A percentile compares a stretch with the other conserved stretches of the same genome.
These are phyloP conservation scores for Echites panduratus DNA, from an alignment of 257 asterid species.

Conservation along the genomic window DNA sequence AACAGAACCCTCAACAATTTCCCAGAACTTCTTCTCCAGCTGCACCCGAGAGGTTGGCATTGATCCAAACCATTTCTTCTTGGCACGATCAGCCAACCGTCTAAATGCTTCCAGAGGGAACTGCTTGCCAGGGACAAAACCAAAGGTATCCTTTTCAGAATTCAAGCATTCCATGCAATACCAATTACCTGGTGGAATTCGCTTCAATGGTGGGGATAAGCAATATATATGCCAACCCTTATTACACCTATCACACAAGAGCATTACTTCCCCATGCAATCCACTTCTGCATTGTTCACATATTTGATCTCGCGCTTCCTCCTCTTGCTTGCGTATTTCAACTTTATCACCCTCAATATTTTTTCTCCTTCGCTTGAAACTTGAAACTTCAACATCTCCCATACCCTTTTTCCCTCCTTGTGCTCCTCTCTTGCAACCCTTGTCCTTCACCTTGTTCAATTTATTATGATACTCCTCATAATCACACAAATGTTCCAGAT, in stretches of 20 bases:
- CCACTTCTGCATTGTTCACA: conserved; percentile 96
- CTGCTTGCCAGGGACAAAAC: conserved; percentile 83
- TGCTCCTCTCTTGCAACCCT: conserved; percentile 35
- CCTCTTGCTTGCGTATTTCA: conserved; percentile 40
- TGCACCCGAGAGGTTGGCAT: conserved; percentile 54
- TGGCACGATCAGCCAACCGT: conserved; percentile 82
- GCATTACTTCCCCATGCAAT: conserved; percentile 93
- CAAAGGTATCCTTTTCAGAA: conserved; percentile 85
- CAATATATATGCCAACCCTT: conserved; percentile 96
- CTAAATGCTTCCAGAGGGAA: conserved; percentile 72
- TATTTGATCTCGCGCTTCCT: conserved; percentile 58
- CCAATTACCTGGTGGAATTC: conserved; percentile 89
- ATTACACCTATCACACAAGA: conserved; percentile 90
- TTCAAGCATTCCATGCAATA: conserved; percentile 88
- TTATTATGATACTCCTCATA: conserved; percentile 66
- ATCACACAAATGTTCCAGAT: conserved; percentile 74
- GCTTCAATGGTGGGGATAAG: conserved; percentile 81
- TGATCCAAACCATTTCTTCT: conserved; percentile 89
- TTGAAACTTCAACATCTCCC: conserved; percentile 40
- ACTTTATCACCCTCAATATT: conserved; percentile 59
- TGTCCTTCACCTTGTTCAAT: conserved; percentile 49
- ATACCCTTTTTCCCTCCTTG: conserved; percentile 38
- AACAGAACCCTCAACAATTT: conserved; percentile 84
- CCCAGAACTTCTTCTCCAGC: conserved; percentile 92
- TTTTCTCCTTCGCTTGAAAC: conserved; percentile 68